A percentile compares a stretch with the other conserved stretches of the same genome.
Conservation (phyloP, 2,329 filamentous ascomycete species). For the Chaetomium globosum region DNA sequence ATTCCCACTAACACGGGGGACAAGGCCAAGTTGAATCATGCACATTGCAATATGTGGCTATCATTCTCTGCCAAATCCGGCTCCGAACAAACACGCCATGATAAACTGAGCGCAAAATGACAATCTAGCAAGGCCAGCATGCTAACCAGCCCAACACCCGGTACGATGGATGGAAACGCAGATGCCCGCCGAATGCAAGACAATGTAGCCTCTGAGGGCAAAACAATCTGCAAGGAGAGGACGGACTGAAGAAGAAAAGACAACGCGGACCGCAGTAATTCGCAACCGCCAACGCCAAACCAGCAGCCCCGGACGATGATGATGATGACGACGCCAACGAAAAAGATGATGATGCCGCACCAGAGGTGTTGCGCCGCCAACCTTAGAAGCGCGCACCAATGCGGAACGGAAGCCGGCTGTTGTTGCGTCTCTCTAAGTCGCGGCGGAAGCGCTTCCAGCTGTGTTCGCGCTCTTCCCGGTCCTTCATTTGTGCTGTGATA, state of each 20-base stretch:
- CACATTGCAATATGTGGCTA: background rate
- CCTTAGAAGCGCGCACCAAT: slow-evolving; percentile 28
- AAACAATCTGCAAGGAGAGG: slow-evolving; percentile 5
- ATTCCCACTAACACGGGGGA: background rate
- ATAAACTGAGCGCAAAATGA: background rate
- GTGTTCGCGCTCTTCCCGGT: slow-evolving; percentile 55
- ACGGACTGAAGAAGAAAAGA: slow-evolving; percentile 11
- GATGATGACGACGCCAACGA: background rate
- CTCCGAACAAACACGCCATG: background rate
- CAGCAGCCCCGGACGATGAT: background rate
- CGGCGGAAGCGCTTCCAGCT: slow-evolving; percentile 46
- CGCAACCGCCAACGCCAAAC: background rate
- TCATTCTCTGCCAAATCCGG: slow-evolving; percentile 15
- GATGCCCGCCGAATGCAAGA: slow-evolving; percentile 23
- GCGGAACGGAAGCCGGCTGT: slow-evolving; percentile 26
- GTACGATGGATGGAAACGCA: background rate
- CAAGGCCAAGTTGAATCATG: background rate
- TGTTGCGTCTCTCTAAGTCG: slow-evolving; percentile 21
- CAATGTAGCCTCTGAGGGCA: slow-evolving; percentile 13
- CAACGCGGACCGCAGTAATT: slow-evolving; percentile 29
- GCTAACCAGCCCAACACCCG: slow-evolving; percentile 3
- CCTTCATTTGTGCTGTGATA: slow-evolving; percentile 53
- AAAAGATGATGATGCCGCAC: background rate
- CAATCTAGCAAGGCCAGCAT: slow-evolving; percentile 14
- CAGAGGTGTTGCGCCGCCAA: background rate